These are phyloP conservation scores for Kuraishia cidri DNA, from an alignment of 805 yeast genomes.

Conservation along the genomic window DNA sequence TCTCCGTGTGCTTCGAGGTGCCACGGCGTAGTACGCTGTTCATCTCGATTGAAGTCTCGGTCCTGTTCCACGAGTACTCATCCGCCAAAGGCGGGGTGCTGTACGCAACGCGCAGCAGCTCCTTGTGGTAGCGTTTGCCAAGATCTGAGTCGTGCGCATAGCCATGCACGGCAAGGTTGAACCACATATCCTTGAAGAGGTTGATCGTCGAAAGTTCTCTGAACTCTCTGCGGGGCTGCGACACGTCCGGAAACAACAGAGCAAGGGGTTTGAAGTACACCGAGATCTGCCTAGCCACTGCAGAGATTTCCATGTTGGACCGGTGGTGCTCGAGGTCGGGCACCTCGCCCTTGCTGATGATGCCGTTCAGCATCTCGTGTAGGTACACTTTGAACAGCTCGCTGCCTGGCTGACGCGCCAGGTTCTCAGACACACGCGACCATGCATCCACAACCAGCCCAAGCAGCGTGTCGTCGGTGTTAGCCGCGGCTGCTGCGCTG, in stretches of 20 bases:
- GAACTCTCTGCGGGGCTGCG: slow-evolving; percentile 31
- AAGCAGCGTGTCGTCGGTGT: slow-evolving; percentile 26
- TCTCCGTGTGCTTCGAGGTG: slow-evolving; percentile 72
- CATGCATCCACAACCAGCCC: slow-evolving; percentile 42
- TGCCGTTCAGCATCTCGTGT: slow-evolving; percentile 54
- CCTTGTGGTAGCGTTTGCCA: slow-evolving; percentile 29
- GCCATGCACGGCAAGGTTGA: slow-evolving; percentile 88
- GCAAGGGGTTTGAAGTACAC: slow-evolving; percentile 69
- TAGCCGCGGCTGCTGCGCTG: slow-evolving; percentile 32
- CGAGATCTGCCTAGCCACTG: slow-evolving; percentile 62
- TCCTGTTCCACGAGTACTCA: slow-evolving; percentile 68
- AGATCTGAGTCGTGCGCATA: slow-evolving; percentile 53
- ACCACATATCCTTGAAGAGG: slow-evolving; percentile 86
- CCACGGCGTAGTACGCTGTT: slow-evolving; percentile 88
- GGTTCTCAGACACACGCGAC: slow-evolving; percentile 25
- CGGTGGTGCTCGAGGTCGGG: slow-evolving; percentile 64
- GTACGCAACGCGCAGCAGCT: slow-evolving; percentile 66
- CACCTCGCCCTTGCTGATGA: slow-evolving; percentile 74
- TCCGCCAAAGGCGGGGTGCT: slow-evolving; percentile 85
- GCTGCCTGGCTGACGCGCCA: slow-evolving; percentile 21
- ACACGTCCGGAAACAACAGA: slow-evolving; percentile 52
- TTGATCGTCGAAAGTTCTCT: slow-evolving; percentile 41
- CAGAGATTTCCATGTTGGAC: slow-evolving; percentile 62
- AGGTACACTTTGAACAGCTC: slow-evolving; percentile 51
- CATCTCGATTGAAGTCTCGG: slow-evolving; percentile 87